Base-by-base conservation (phyloP, 768 basidiomycete species). In the Lactarius trivialis region DNA sequence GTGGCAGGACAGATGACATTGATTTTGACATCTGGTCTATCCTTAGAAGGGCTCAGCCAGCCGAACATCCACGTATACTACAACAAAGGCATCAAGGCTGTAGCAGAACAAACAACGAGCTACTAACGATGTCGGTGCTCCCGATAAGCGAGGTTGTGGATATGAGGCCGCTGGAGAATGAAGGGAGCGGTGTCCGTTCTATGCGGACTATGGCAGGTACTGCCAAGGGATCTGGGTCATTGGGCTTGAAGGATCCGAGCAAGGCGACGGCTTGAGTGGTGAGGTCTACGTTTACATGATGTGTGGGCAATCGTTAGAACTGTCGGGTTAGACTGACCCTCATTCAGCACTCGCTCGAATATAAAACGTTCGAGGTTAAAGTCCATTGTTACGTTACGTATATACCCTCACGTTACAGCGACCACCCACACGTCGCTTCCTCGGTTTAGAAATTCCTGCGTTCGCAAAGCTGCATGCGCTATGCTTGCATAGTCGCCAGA, bases 1-100 rank as follows among this genome's bases (percentile, higher is more conserved):
- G 93, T 98, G 1, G 93, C 93, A 17, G 96, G 96, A 65, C 81
- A 89, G 56, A 97, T 86, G 19, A 93, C 77, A 64, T 85, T 89
- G 66, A 98, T 81, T 75, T 91, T 91, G 61, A 93, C 76, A 67
- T 97, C 94, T 2, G 85, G 81, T 2, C 70, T 69, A 45, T 74
- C 76, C 66, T 60, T 41, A 17, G 70, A 65, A n/a, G 69, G 64
- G 1, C 69, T 66, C n/a, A 90, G 70, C 85, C 88, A 93, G 2
- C 80, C 92, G 61, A 88, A 82, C 36, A 85, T 72, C 86, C 91
- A 94, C 15, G 85, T 79, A 73, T 96, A 96, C 92, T 94, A 67
- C 11, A 43, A 5, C 24, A 28, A 66, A 36, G 30, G 32, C 43
- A 17, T 63, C 61, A n/a, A 61, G 53, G 45, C 24, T 37, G 58